phyloP scores from a whole-genome alignment of 2,329 filamentous ascomycete genomes.

The Pestalotiopsis sp. region DNA sequence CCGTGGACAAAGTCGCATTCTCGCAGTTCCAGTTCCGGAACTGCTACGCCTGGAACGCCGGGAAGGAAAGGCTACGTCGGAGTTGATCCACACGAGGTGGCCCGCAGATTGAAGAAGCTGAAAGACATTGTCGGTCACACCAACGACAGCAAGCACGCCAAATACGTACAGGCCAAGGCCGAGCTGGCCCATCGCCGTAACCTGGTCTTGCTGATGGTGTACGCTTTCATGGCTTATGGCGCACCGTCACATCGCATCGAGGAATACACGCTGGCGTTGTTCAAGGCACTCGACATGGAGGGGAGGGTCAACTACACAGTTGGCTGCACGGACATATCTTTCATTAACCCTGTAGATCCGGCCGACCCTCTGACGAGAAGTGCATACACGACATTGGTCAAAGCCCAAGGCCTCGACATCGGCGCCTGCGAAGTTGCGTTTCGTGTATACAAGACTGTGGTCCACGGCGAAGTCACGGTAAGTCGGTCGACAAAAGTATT shows the following conservation, averaged over 20 bases:
- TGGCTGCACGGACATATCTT: constrained; percentile 20
- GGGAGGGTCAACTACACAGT: constrained; percentile 21
- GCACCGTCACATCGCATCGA: constrained; percentile 19
- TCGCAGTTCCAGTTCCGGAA: neutral
- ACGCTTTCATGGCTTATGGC: constrained; percentile 18
- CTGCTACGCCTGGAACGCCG: constrained; percentile 12
- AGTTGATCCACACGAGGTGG: constrained; percentile 17
- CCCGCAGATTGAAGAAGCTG: constrained; percentile 14
- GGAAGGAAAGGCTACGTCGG: constrained; percentile 15
- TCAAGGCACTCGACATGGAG: constrained; percentile 19
- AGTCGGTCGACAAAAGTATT: neutral
- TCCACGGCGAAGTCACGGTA: constrained; percentile 16
- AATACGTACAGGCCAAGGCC: constrained; percentile 17
- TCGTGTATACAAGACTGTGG: constrained; percentile 20
- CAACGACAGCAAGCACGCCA: constrained; percentile 14
- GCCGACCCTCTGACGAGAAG: constrained; percentile 17
- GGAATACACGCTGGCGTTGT: constrained; percentile 18
- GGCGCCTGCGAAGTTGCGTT: constrained; percentile 19
- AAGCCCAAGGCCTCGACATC: constrained; percentile 20
- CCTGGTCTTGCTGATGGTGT: constrained; percentile 18
- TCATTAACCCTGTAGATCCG: constrained; percentile 12
- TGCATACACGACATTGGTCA: constrained; percentile 20
- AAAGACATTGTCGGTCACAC: constrained; percentile 12
- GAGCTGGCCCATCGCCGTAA: constrained; percentile 18
- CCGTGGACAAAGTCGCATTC: neutral